Conservation (phyloP, 1,139 yeast genomes). For the Kodamaea anthophila region DNA sequence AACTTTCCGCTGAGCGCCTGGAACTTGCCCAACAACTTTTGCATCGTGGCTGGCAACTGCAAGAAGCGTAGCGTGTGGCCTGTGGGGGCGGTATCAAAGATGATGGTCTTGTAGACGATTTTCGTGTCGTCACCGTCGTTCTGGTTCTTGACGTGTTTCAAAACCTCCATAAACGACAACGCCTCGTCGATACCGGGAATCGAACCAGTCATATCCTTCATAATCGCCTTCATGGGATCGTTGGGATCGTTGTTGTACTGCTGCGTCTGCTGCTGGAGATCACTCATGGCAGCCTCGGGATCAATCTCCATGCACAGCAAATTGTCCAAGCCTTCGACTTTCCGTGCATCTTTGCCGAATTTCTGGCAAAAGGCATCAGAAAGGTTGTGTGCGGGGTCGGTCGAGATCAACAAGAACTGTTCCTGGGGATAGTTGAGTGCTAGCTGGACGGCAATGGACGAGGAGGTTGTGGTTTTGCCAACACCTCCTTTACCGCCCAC, state of each 20-base stretch:
- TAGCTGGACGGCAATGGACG: slow-evolving; percentile 88
- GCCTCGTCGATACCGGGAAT: slow-evolving; percentile 99
- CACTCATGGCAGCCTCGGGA: slow-evolving; percentile 90
- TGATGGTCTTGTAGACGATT: slow-evolving; percentile 70
- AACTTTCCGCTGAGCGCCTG: slow-evolving; percentile 79
- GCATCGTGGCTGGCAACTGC: slow-evolving; percentile 87
- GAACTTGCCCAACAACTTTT: slow-evolving; percentile 79
- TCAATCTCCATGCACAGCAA: slow-evolving; percentile 98
- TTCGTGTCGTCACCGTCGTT: slow-evolving; percentile 29
- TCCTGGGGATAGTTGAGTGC: slow-evolving; percentile 76
- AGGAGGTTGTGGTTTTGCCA: slow-evolving; percentile 95
- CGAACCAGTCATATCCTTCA: slow-evolving; percentile 90
- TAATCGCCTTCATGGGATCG: slow-evolving; percentile 61
- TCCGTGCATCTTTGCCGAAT: slow-evolving; percentile 92
- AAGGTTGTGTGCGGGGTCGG: slow-evolving; percentile 96
- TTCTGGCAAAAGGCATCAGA: slow-evolving; percentile 98
- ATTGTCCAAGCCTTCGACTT: slow-evolving; percentile 82
- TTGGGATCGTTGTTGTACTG: slow-evolving; percentile 53
- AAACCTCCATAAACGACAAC: slow-evolving; percentile 91
- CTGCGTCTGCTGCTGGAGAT: slow-evolving; percentile 61
- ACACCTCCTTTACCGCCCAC: slow-evolving; percentile 99
- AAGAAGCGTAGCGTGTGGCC: slow-evolving; percentile 94
- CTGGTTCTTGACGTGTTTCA: slow-evolving; percentile 90
- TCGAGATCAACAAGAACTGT: slow-evolving; percentile 81
- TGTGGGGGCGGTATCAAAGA: slow-evolving; percentile 97